A percentile compares a stretch with the other conserved stretches of the same genome.
These are phyloP conservation scores for Tetrahymena elliotti DNA, from an alignment of 73 alveolate species.

Conservation along the genomic window DNA sequence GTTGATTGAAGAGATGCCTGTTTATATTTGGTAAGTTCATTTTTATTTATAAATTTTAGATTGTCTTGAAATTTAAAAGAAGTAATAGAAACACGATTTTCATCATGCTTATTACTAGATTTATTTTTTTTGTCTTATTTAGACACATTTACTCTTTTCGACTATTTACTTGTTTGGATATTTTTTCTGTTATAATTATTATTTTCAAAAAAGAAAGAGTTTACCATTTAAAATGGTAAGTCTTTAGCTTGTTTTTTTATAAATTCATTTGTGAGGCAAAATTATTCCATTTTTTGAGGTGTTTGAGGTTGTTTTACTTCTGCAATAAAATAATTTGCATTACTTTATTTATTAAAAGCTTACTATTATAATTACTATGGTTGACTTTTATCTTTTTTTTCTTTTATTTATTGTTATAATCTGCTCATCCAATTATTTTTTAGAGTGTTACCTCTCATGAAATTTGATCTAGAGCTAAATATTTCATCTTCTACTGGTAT, in stretches of 20 bases:
- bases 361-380: background rate
- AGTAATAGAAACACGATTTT: background rate
- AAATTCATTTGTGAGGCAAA: background rate
- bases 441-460: background rate
- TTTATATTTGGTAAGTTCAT: background rate
- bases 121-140: no score
- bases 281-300: background rate
- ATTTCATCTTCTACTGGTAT: background rate
- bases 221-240: background rate
- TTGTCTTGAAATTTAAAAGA: background rate
- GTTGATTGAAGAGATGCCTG: background rate
- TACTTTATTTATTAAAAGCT: background rate
- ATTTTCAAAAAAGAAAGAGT: background rate
- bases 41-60: background rate
- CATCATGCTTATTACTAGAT: background rate
- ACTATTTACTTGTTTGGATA: background rate
- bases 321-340: background rate
- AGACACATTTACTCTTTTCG: background rate
- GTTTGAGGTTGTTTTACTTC: background rate
- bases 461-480: background rate
- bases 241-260: background rate
- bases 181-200: background rate
- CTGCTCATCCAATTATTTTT: background rate
- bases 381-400: background rate
- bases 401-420: background rate